Evolutionary conservation across 768 basidiomycete species (phyloP).

Genomic region (Lactarius vividus): DNA sequence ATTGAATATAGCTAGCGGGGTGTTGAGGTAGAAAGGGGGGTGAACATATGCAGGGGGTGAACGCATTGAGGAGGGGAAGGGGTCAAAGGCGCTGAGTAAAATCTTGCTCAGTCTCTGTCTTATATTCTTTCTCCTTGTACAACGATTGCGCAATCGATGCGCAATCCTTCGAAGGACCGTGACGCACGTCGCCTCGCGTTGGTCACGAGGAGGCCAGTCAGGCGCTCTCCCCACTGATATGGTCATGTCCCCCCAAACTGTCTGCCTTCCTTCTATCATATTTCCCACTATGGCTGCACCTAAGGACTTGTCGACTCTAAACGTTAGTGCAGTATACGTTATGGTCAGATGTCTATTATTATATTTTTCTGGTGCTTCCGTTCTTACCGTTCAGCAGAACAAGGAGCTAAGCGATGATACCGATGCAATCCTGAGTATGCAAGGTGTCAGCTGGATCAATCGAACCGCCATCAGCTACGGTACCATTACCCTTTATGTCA

Average conservation of each 20-base stretch:
- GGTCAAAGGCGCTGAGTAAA: neutral
- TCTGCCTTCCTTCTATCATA: neutral
- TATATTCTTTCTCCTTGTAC: conserved; percentile 6
- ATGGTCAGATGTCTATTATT: conserved; percentile 1
- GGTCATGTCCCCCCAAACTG: neutral
- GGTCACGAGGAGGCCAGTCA: neutral
- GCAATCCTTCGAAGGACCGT: conserved; percentile 13
- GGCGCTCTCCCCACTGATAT: neutral
- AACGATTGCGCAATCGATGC: conserved; percentile 26
- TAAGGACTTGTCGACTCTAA: conserved; percentile 1
- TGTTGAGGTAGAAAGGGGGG: neutral
- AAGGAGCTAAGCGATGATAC: conserved; percentile 58
- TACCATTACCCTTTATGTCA: conserved; percentile 57
- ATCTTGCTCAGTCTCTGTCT: neutral
- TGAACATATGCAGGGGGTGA: neutral
- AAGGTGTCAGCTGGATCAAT: conserved; percentile 71
- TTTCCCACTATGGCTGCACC: neutral
- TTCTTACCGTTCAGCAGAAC: conserved; percentile 44
- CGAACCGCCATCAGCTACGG: conserved; percentile 56
- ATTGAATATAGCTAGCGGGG: conserved; percentile 5
- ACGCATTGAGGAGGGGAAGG: neutral
- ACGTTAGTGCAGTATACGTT: neutral
- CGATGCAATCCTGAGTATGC: conserved; percentile 61
- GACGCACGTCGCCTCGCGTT: neutral
- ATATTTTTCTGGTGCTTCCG: neutral